Evolutionary conservation across 2,329 filamentous ascomycete species (phyloP).

Genomic region (Torrubiellomyces zombiae): DNA sequence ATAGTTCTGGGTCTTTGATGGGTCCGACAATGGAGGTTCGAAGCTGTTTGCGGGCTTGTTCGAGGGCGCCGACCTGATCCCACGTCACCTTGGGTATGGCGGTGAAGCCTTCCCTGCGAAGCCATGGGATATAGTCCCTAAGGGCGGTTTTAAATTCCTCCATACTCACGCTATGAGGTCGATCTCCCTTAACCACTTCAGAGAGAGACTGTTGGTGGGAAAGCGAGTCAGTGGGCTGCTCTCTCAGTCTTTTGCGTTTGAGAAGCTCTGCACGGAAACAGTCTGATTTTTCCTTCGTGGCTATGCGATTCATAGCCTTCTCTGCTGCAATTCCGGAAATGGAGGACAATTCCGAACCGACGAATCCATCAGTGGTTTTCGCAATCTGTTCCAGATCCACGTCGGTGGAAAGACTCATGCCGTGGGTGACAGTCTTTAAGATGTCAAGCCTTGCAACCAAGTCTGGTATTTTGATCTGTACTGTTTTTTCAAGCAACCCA

Average conservation of each 20-base stretch:
- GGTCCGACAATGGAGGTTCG: constrained; percentile 76
- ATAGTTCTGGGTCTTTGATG: constrained; percentile 67
- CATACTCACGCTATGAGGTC: constrained; percentile 7
- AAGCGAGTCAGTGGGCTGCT: too few species aligned
- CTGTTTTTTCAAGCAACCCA: constrained; percentile 66
- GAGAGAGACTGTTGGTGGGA: too few species aligned
- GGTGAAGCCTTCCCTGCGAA: constrained; percentile 78
- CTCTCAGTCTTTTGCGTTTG: too few species aligned
- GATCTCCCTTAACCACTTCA: too few species aligned
- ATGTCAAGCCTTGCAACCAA: constrained; percentile 64
- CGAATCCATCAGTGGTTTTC: constrained; percentile 78
- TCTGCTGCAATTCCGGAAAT: constrained; percentile 31
- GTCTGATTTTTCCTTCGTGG: constrained; percentile 6
- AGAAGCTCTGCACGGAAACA: constrained; percentile 3
- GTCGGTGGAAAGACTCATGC: constrained; percentile 46
- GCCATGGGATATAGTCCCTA: constrained; percentile 44
- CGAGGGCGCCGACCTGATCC: constrained; percentile 76
- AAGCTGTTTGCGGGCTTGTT: constrained; percentile 64
- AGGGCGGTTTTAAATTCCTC: constrained; percentile 59
- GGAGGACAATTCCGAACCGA: constrained; percentile 71
- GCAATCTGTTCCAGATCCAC: constrained; percentile 62
- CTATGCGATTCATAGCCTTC: constrained; percentile 17
- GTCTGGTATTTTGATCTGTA: constrained; percentile 78
- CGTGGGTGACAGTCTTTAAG: constrained; percentile 52
- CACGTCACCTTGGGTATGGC: constrained; percentile 89